phyloP scores from a whole-genome alignment of 2,329 filamentous ascomycete genomes.

The Rutstroemia sp. region DNA sequence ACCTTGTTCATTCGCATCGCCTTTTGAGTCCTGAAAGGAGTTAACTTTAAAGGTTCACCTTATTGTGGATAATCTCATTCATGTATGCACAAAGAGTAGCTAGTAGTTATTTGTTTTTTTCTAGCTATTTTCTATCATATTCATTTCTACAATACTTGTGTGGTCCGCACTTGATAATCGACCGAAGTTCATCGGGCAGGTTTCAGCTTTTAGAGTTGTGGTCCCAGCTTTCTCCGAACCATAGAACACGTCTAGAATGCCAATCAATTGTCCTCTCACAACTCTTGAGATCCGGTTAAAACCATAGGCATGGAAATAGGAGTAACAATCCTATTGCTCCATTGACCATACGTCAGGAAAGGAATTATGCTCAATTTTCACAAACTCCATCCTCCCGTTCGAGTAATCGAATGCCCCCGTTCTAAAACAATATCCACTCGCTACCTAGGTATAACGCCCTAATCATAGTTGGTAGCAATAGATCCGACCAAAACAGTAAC shows the following conservation, averaged over 20 bases:
- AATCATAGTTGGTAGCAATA: slow-evolving; percentile 9
- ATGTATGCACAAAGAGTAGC: too few relatives aligned
- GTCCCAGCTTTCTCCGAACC: neutral
- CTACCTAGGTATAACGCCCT: slow-evolving; percentile 8
- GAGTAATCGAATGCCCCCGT: slow-evolving; percentile 4
- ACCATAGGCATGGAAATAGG: neutral
- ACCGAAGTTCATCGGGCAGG: neutral
- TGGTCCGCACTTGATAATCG: neutral
- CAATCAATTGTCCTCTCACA: neutral
- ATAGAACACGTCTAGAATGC: neutral
- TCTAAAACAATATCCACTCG: neutral
- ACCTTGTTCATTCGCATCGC: too few relatives aligned
- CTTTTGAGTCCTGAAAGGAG: too few relatives aligned
- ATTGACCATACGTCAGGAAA: neutral
- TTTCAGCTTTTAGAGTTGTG: neutral
- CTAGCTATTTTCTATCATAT: neutral
- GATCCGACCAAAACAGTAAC: neutral
- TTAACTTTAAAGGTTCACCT: neutral
- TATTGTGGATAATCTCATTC: neutral
- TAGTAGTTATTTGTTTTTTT: too few relatives aligned
- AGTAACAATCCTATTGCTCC: neutral
- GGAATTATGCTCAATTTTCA: neutral
- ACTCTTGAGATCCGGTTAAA: neutral
- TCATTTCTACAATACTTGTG: neutral
- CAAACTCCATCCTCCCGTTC: slow-evolving; percentile 2